These are phyloP conservation scores for Margaritispora aquatica DNA, from an alignment of 495 filamentous ascomycete genomes.

Conservation along the genomic window DNA sequence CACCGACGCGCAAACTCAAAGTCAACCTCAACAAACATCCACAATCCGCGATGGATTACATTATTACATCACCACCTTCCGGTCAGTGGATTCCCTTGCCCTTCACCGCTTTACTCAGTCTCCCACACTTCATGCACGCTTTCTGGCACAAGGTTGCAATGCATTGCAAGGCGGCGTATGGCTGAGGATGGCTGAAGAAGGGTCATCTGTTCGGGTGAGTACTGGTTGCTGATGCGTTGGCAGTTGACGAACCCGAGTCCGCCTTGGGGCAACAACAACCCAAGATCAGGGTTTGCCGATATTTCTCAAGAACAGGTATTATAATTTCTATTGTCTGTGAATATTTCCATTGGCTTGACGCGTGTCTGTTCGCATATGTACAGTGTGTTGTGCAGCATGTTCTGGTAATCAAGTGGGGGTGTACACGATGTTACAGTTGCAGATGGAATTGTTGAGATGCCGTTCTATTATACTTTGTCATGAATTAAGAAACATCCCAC, in stretches of 20 bases:
- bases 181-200: not conserved
- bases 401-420: constrained; percentile 15
- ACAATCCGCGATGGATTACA: not conserved
- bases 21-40: not conserved
- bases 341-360: constrained; percentile 21
- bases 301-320: constrained; percentile 21
- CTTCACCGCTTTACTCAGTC: constrained; percentile 8
- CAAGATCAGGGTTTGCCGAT: constrained; percentile 18
- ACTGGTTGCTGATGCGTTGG: constrained; percentile 6
- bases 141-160: constrained; percentile 14
- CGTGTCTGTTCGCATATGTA: constrained; percentile 13
- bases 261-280: not conserved
- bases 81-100: constrained; percentile 7
- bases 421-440: not conserved
- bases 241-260: not conserved
- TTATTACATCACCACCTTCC: constrained; percentile 1
- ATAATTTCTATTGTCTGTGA: constrained; percentile 7
- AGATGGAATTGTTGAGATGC: constrained; percentile 10
- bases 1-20: not conserved
- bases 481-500: not conserved
- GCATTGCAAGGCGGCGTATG: constrained; percentile 6
- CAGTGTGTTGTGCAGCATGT: constrained; percentile 22
- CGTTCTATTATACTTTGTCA: not conserved
- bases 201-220: constrained; percentile 12
- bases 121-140: constrained; percentile 1